Base-by-base conservation (phyloP, 768 basidiomycete species). In the Suillus ampliporus region DNA sequence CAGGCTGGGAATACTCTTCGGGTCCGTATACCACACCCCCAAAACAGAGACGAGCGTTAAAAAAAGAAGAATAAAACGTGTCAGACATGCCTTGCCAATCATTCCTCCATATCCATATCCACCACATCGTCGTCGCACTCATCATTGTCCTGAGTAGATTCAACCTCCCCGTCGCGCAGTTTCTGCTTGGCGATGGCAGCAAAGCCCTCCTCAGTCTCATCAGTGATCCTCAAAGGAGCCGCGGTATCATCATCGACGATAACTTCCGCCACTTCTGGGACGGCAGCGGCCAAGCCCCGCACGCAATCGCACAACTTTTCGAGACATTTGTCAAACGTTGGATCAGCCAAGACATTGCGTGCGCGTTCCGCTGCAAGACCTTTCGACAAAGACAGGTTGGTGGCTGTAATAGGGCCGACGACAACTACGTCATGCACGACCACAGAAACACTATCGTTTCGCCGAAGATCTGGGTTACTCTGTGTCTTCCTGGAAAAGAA, bases 351-450 rank as follows among this genome's bases (percentile, higher is more conserved):
- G 35, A 84, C 72, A n/a, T 76, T 69, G 44, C 86, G 74, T 0
- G 90, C 89, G 28, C 82, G 77, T 71, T 90, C 89, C 2, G 90
- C 83, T 2, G 87, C 90, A 50, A 87, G 80, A 34, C 86, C 87
- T 69, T 87, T 90, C 4, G 89, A 87, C n/a, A 90, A 78, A 1
- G 81, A 79, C 40, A 80, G 74, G 64, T 86, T 91, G 7, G 78
- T 67, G 11, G 86, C 86, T 13, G 85, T 76, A 37, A 92, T 79
- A 3, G 91, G 90, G 0, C 88, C 89, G 2, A 79, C 83, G 35
- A 92, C 74, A 7, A 78, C 73, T 7, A 69, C 69, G 14, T 79
- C 88, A 66, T 93, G 92, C 19, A 90, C 83, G 40, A 85, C 58
- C 38, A 91, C 83, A 0, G 82, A 79, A 51, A 89, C 76, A 21